Conservation (phyloP, 305 asterid genomes). For the Coffea humblotiana region DNA sequence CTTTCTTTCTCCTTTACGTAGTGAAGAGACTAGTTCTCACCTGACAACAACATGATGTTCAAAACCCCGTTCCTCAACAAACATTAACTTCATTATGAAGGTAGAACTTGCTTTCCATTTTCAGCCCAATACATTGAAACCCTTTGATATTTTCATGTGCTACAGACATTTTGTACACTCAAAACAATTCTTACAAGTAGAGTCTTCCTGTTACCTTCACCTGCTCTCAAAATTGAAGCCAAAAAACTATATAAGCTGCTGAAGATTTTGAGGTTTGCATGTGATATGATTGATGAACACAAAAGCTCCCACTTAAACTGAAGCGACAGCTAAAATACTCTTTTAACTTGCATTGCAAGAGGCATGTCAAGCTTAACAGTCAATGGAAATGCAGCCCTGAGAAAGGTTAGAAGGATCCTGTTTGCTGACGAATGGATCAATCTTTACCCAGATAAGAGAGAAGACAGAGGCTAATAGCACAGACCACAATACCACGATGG, state of each 20-base stretch:
- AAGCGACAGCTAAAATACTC: not conserved
- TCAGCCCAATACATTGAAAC: no score
- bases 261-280: not conserved
- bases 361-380: slow-evolving; percentile 47
- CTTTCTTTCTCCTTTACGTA: not conserved
- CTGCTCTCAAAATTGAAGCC: slow-evolving; percentile 6
- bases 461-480: slow-evolving; percentile 91
- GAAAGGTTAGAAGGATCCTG: slow-evolving; percentile 50
- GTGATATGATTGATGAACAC: not conserved
- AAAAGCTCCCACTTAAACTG: not conserved
- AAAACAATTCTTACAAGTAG: no score
- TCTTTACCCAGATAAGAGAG: slow-evolving; percentile 95
- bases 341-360: not conserved
- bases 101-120: no score
- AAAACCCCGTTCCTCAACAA: not conserved
- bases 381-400: slow-evolving; percentile 77
- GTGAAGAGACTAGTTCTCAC: not conserved
- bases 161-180: no score
- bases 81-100: no score
- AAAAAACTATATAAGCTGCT: not conserved
- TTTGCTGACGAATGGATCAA: slow-evolving; percentile 69
- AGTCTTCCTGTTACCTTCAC: not conserved
- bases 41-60: not conserved
- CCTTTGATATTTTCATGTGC: no score
- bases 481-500: slow-evolving; percentile 88